Evolutionary conservation across 2,329 filamentous ascomycete genomes (phyloP), one percentile per base, ranked within the genome.

Genomic region (Cladosporium sp.): DNA sequence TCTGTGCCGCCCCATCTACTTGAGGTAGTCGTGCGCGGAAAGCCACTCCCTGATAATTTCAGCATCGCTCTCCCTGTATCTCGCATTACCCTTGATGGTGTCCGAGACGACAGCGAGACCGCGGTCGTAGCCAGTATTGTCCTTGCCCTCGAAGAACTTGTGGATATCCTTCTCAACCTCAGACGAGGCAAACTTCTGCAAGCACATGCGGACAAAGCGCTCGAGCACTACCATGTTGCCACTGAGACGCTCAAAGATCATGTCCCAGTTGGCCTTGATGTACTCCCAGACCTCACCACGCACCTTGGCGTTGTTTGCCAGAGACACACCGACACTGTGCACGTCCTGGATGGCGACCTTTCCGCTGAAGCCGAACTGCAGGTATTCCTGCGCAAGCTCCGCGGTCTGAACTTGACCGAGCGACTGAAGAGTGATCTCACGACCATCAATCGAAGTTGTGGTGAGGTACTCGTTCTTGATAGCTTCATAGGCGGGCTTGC

Each of bases 151-250:
- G 79, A 97, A 99, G 80, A 99, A 99, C 2, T 76, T 72, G 50
- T 86, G 80, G 66, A 99, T 94, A 55, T 97, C 91, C 62, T 85
- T 80, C 61, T 90, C 82, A 15, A 84, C 80, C 61, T 82, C 81
- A 13, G 79, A 75, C 65, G 91, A 86, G 3, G 89, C 84, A 71
- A 95, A 97, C 70, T 89, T 89, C 67, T 84, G 84, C 64, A 99
- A 77, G 44, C 86, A 86, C 64, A 89, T 79, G 65, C 89, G 86
- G 66, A 99, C 77, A 75, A 96, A 96, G 48, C 93, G 86, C 75
- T 99, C 93, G 15, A 97, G 79, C 3, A 97, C 84, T 28, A 97
- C 88, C 62, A 91, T 89, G 76, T 97, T 97, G 40, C 80, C 80
- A 71, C 83, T 85, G 56, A 97, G 80, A 72, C 88, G 88, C 60